Evolutionary conservation across 768 basidiomycete genomes (phyloP).

Genomic region (Mycena alexandri): DNA sequence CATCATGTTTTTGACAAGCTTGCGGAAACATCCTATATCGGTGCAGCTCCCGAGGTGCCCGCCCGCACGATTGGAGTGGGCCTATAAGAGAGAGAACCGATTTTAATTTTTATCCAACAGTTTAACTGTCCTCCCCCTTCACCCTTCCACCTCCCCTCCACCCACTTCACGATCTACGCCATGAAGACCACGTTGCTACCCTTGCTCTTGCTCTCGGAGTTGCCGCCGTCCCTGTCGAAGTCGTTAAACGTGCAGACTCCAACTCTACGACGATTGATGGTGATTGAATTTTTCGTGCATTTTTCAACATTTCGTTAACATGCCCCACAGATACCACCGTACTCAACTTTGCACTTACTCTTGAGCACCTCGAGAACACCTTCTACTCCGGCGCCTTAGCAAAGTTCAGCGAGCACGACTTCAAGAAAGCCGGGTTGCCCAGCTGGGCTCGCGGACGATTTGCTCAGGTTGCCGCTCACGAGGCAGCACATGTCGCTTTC

Average conservation of each 20-base stretch:
- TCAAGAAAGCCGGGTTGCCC: conserved; percentile 59
- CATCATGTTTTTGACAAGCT: neutral
- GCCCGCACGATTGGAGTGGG: neutral
- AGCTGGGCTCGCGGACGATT: conserved; percentile 61
- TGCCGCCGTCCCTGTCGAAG: conserved; percentile 10
- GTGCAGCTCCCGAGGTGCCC: conserved; percentile 16
- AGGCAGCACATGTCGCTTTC: conserved; percentile 60
- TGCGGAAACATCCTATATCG: neutral
- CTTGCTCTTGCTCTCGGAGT: conserved; percentile 18
- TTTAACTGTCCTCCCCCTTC: conserved; percentile 42
- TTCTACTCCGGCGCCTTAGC: conserved; percentile 58
- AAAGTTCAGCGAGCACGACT: conserved; percentile 56
- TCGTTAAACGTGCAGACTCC: conserved; percentile 9
- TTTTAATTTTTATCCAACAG: neutral
- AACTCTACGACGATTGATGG: neutral
- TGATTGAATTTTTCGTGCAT: neutral
- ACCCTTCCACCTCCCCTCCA: too few relatives aligned
- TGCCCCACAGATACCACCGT: conserved; percentile 41
- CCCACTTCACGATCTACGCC: neutral
- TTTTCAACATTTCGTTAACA: neutral
- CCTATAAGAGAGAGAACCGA: conserved; percentile 3
- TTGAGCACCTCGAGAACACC: conserved; percentile 61
- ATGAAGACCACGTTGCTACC: conserved; percentile 21
- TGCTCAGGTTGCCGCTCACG: conserved; percentile 63
- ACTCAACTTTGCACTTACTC: conserved; percentile 59